phyloP scores from a whole-genome alignment of 305 asterid genomes.

The Rubia balearica region DNA sequence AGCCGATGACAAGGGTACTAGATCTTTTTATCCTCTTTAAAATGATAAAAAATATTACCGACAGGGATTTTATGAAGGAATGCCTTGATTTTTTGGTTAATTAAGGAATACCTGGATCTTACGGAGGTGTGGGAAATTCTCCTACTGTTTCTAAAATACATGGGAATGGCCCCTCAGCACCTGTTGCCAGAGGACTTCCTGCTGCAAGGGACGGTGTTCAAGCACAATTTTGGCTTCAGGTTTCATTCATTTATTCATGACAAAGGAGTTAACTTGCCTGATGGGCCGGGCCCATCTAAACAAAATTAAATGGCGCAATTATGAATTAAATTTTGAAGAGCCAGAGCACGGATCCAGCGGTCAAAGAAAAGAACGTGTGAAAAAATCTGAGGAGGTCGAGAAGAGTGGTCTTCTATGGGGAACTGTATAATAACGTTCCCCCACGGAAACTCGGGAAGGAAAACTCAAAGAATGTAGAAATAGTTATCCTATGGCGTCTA shows the following conservation, averaged over 20 bases:
- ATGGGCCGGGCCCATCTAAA: too few species aligned
- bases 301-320: background rate
- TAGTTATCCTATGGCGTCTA: background rate
- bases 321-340: background rate
- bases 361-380: background rate
- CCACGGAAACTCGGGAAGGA: background rate
- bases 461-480: background rate
- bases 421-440: background rate
- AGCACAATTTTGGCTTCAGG: slow-evolving; percentile 71
- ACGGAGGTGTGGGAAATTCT: too few species aligned
- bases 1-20: too few species aligned
- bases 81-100: too few species aligned
- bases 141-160: too few species aligned
- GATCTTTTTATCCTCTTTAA: too few species aligned
- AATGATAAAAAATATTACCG: too few species aligned
- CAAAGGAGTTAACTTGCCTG: too few species aligned
- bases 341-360: background rate
- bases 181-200: slow-evolving; percentile 58
- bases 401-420: background rate
- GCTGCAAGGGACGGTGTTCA: slow-evolving; percentile 57
- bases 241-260: slow-evolving; percentile 9
- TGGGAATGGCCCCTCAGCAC: too few species aligned
- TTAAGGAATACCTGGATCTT: too few species aligned
- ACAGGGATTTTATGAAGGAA: too few species aligned
- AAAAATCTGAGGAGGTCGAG: background rate